Evolutionary conservation across 2,329 filamentous ascomycete species (phyloP).

Genomic region (Colletotrichum orbiculare): DNA sequence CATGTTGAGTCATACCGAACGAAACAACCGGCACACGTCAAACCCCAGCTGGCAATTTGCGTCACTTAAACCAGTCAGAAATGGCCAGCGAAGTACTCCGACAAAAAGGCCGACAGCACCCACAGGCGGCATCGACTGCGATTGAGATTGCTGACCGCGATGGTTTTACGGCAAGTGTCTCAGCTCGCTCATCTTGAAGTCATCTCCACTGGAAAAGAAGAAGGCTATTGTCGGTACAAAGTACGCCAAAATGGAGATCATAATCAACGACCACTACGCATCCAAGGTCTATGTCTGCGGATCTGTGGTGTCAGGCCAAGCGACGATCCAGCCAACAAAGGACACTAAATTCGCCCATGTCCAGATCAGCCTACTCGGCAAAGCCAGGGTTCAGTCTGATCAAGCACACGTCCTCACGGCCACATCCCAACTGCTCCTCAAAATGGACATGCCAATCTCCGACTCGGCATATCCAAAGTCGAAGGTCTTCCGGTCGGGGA

Average conservation of each 20-base stretch:
- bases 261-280: slow-evolving; percentile 63
- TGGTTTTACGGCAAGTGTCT: not conserved
- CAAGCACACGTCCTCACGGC: slow-evolving; percentile 59
- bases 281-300: slow-evolving; percentile 67
- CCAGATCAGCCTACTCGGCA: slow-evolving; percentile 64
- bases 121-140: no score
- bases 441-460: slow-evolving; percentile 64
- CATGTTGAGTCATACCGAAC: no score
- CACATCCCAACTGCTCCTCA: slow-evolving; percentile 64
- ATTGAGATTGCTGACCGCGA: not conserved
- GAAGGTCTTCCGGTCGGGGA: slow-evolving; percentile 58
- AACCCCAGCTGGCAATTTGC: no score
- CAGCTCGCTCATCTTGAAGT: not conserved
- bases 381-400: slow-evolving; percentile 60
- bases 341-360: slow-evolving; percentile 61
- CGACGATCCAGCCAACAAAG: slow-evolving; percentile 55
- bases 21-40: no score
- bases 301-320: slow-evolving; percentile 61
- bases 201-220: not conserved
- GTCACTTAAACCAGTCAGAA: no score
- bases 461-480: slow-evolving; percentile 58
- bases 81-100: no score
- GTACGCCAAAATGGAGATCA: slow-evolving; percentile 54
- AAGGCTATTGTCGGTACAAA: not conserved
- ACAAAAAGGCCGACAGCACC: no score